Percentiles rank a stretch among this genome's conserved stretches.
phyloP scores from a whole-genome alignment of 2,329 filamentous ascomycete species.

The Talaromyces sp. region DNA sequence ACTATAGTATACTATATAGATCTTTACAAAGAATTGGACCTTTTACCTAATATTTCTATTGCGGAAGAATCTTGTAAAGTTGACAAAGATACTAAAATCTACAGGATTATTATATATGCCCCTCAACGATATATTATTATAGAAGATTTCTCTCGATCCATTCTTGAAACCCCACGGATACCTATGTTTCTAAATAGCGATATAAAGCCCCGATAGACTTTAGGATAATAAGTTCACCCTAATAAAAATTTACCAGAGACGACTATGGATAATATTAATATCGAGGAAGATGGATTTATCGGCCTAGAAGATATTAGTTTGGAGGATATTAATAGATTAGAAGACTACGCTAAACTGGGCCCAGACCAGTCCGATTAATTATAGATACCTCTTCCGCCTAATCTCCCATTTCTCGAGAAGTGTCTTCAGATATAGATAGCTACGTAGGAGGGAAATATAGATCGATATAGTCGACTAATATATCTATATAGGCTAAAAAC shows the following conservation, averaged over 20 bases:
- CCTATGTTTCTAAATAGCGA: slow-evolving; percentile 16
- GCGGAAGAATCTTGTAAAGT: slow-evolving; percentile 23
- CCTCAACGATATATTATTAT: slow-evolving; percentile 16
- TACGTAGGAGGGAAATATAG: slow-evolving; percentile 16
- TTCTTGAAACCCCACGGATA: slow-evolving; percentile 10
- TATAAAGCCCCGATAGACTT: slow-evolving; percentile 18
- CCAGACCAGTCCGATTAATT: slow-evolving; percentile 10
- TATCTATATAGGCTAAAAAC: slow-evolving; percentile 15
- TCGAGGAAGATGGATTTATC: slow-evolving; percentile 20
- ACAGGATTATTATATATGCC: slow-evolving; percentile 12
- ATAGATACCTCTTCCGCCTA: slow-evolving; percentile 19
- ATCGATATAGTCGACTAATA: slow-evolving; percentile 18
- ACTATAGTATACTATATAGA: slow-evolving; percentile 20
- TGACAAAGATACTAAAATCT: slow-evolving; percentile 15
- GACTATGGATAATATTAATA: slow-evolving; percentile 15
- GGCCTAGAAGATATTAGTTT: slow-evolving; percentile 7
- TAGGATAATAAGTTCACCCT: slow-evolving; percentile 8
- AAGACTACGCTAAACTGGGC: slow-evolving; percentile 8
- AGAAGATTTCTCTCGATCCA: slow-evolving; percentile 19
- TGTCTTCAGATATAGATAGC: slow-evolving; percentile 15
- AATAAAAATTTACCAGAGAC: slow-evolving; percentile 8
- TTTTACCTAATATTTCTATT: slow-evolving; percentile 22
- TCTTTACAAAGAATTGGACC: slow-evolving; percentile 22
- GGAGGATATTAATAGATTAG: neutral
- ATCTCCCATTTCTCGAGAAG: slow-evolving; percentile 16